Evolutionary conservation across 495 filamentous ascomycete species (phyloP), one percentile per base, ranked within the genome.

Genomic region (Penicillium robsamsonii): DNA sequence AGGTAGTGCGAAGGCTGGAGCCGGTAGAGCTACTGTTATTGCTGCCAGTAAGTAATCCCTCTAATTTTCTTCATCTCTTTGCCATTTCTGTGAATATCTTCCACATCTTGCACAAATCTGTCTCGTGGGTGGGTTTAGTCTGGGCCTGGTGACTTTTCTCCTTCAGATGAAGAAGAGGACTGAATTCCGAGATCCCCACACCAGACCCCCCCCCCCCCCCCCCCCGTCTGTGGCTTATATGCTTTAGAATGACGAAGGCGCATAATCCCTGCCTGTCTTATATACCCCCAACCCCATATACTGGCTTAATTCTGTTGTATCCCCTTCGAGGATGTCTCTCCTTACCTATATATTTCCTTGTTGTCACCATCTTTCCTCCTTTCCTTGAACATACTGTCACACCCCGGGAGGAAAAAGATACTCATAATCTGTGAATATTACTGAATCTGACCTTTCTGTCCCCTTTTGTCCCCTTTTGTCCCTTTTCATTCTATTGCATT

Each of bases 31-130:
- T 62, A 64, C 69, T 25, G 47, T 71, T 55, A 63, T 76, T 62
- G 75, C 76, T 70, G 69, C 77, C 48, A 68, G 79, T 80, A 58
- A 77, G 78, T 78, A 51, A 66, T 51, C 59, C 49, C 35, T 53
- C 41, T 54, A 51, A 11, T 46, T 52, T 43, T 46, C 33, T 50
- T 38, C 9, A 40, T 24, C 22, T 55, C 37, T 53, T 47, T 51
- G 33, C 47, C 29, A 38, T 55, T 41, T 30, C 22, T 50, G 8
- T 43, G 48, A 55, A 47, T 57, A 46, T 42, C 43, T 22, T 27
- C 37, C 27, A 10, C 30, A 49, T 44, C 33, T 50, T 59, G 18
- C 50, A 56, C 46, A 41, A 38, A 57, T 35, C 25, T 49, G 11
- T 47, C 15, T 46, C 43, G 43, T 35, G 2, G 31, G 2, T 9